Percentiles rank a stretch among this genome's conserved stretches.
phyloP scores from a whole-genome alignment of 176 grass and related monocot genomes.

The Cymbopogon citratus region DNA sequence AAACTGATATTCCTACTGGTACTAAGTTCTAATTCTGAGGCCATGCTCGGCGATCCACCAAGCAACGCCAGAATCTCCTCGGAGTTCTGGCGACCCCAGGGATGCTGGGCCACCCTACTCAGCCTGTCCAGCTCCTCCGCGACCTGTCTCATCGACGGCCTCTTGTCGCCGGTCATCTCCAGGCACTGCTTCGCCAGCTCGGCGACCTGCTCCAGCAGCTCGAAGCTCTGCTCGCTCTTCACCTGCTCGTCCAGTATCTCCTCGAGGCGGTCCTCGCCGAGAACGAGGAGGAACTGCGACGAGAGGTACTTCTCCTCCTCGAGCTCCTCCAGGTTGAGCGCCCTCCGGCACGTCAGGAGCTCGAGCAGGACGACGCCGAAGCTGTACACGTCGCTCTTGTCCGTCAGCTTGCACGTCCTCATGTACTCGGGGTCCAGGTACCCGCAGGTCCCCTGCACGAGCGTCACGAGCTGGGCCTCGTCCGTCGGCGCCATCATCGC shows the following conservation, averaged over 20 bases:
- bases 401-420: constrained; percentile 32
- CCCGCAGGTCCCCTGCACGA: constrained; percentile 52
- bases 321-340: not conserved
- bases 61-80: constrained; percentile 36
- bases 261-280: no score
- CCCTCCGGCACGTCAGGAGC: constrained; percentile 47
- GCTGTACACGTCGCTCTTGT: constrained; percentile 78
- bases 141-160: constrained; percentile 46
- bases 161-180: constrained; percentile 34
- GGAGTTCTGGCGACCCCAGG: not conserved
- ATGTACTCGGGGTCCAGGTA: constrained; percentile 62
- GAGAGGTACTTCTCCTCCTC: constrained; percentile 24
- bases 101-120: constrained; percentile 29
- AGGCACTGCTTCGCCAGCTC: constrained; percentile 47
- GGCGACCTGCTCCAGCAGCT: constrained; percentile 32
- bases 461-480: constrained; percentile 32
- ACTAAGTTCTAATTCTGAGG: not conserved
- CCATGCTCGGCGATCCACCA: constrained; percentile 1
- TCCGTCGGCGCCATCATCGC: constrained; percentile 19
- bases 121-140: constrained; percentile 39
- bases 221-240: no score
- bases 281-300: not conserved
- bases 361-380: constrained; percentile 86
- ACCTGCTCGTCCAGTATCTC: no score
- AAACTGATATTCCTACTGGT: not conserved